Evolutionary conservation across 2,329 filamentous ascomycete species (phyloP).

Genomic region (Zymoseptoria ardabiliae): DNA sequence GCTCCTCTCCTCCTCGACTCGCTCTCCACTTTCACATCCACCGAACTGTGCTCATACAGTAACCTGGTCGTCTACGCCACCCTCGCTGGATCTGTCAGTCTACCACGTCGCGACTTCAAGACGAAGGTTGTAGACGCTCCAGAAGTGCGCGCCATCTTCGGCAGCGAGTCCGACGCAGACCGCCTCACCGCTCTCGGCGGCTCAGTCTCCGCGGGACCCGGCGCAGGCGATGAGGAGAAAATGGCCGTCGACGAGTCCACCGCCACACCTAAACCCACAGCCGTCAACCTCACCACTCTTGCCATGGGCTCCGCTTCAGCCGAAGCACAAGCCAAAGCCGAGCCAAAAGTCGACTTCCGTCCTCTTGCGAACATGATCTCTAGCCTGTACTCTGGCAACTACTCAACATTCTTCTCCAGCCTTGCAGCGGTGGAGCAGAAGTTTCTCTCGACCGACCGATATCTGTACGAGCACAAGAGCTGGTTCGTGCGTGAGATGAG

Average conservation of each 20-base stretch:
- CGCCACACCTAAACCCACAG: slow-evolving; percentile 48
- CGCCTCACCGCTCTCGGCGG: slow-evolving; percentile 77
- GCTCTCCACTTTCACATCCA: slow-evolving; percentile 95
- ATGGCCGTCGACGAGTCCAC: slow-evolving; percentile 43
- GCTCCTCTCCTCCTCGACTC: slow-evolving; percentile 93
- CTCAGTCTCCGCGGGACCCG: slow-evolving; percentile 71
- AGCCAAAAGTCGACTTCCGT: slow-evolving; percentile 80
- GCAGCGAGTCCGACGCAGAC: slow-evolving; percentile 65
- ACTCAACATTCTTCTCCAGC: slow-evolving; percentile 87
- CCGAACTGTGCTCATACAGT: slow-evolving; percentile 96
- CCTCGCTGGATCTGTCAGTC: slow-evolving; percentile 83
- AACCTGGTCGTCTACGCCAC: slow-evolving; percentile 92
- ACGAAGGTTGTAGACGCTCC: slow-evolving; percentile 96
- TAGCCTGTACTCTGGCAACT: slow-evolving; percentile 88
- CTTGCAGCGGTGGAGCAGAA: slow-evolving; percentile 85
- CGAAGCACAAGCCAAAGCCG: slow-evolving; percentile 64
- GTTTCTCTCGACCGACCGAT: slow-evolving; percentile 89
- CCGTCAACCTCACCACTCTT: slow-evolving; percentile 81
- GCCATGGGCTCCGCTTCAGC: slow-evolving; percentile 49
- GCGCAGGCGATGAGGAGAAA: slow-evolving; percentile 62
- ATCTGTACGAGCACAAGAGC: slow-evolving; percentile 87
- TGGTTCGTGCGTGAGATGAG: slow-evolving; percentile 99
- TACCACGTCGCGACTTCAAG: slow-evolving; percentile 98
- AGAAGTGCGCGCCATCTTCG: slow-evolving; percentile 95
- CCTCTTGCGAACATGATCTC: slow-evolving; percentile 80